Base-by-base conservation (phyloP, 2,329 filamentous ascomycete genomes). In the Ceratocystis cacaofunesta region DNA sequence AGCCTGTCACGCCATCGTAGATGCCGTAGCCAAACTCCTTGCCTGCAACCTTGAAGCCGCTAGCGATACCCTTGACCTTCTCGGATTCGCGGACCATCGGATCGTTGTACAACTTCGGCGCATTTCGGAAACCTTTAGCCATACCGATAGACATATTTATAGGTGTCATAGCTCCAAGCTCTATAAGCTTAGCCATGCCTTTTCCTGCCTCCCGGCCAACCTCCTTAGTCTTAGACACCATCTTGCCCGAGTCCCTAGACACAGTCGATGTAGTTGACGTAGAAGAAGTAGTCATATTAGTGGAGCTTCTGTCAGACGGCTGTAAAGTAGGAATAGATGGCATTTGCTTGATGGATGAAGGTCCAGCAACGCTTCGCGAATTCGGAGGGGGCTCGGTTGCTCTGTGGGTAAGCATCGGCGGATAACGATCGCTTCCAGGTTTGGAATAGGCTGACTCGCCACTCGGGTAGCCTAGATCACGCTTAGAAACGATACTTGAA, bases 51-150 rank as follows among this genome's bases (percentile, higher is more conserved):
- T 81, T 85, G 30, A 96, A 75, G 0, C 92, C 92, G 68, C 86
- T 89, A 63, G 84, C 80, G 62, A 95, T 77, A 63, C 86, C 87
- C 0, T 88, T 91, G 3, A 96, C 88, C 70, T 89, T 90, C 66
- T 90, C 87, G 0, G 82, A 78, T n/a, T 87, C 86, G 7, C 89
- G 82, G 0, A 96, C 85, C 0, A 86, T 92, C 1, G 89, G 85
- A 70, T 95, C 91, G 52, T 91, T 88, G 72, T 96, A 96, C 0
- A 96, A 77, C 69, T 84, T 86, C 0, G 92, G 91, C 5, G 89
- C 87, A 70, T 96, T 96, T 72, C 92, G 87, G 72, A 96, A 95
- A 0, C 92, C 92, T 73, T 88, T 88, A 0, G 91, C 88, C 46
- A 96, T 76, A 0, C 88, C 88, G 52, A 96, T 76, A 50, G 89